Conservation (phyloP, 1,284 basidiomycete species). For the Leccinum pachyderme region DNA sequence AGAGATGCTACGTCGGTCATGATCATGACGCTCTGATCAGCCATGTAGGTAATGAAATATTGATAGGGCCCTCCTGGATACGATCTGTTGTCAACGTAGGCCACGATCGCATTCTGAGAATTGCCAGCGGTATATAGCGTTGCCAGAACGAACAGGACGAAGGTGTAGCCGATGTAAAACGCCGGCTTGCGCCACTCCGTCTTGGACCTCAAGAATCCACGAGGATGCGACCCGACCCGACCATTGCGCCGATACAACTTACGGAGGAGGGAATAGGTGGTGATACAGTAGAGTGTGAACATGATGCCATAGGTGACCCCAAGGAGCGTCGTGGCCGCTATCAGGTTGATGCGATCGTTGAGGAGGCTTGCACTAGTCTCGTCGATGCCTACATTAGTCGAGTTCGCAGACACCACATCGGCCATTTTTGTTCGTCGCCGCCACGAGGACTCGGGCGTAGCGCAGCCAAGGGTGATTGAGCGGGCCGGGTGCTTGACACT, state of each 20-base stretch:
- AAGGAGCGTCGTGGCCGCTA: slow-evolving; percentile 26
- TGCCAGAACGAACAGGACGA: slow-evolving; percentile 30
- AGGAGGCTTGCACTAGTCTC: slow-evolving; percentile 12
- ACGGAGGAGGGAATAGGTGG: slow-evolving; percentile 19
- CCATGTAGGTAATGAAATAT: slow-evolving; percentile 25
- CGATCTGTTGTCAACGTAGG: slow-evolving; percentile 36
- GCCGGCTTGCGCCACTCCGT: slow-evolving; percentile 18
- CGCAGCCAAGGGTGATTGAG: slow-evolving; percentile 5
- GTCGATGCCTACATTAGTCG: background rate
- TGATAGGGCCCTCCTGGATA: slow-evolving; percentile 33
- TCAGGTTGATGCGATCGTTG: slow-evolving; percentile 24
- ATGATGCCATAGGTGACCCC: slow-evolving; percentile 26
- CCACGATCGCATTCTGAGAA: slow-evolving; percentile 25
- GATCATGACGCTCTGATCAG: slow-evolving; percentile 23
- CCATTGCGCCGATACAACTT: slow-evolving; percentile 13
- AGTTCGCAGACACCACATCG: slow-evolving; percentile 9
- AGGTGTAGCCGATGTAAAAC: slow-evolving; percentile 29
- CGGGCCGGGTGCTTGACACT: slow-evolving; percentile 1
- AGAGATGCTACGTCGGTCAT: slow-evolving; percentile 23
- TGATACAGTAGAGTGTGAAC: slow-evolving; percentile 22
- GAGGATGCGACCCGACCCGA: slow-evolving; percentile 10
- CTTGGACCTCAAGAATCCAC: slow-evolving; percentile 1
- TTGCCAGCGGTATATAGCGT: slow-evolving; percentile 32
- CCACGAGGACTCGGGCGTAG: slow-evolving; percentile 6
- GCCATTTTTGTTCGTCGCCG: slow-evolving; percentile 6